Evolutionary conservation across 140 eudicot genomes (phyloP).

Genomic region (Stevia rebaudiana): DNA sequence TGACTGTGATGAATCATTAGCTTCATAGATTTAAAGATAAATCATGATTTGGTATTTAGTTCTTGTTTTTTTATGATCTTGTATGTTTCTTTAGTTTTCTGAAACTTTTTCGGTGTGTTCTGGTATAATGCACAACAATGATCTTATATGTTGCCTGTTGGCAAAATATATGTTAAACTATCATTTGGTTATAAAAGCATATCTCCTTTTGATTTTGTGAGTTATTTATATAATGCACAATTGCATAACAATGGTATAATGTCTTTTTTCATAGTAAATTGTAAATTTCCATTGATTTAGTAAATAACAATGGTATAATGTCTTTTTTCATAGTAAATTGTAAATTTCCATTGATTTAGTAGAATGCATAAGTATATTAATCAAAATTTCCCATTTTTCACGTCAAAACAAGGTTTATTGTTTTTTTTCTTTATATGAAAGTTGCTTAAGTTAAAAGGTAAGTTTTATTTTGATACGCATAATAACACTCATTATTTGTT

Average conservation of each 20-base stretch:
- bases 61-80: background rate
- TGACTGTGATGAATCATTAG: background rate
- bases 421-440: no score
- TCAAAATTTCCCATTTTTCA: no score
- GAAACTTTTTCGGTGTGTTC: background rate
- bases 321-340: background rate
- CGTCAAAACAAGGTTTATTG: no score
- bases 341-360: background rate
- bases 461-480: no score
- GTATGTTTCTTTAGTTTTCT: slow-evolving; percentile 4
- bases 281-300: background rate
- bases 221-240: background rate
- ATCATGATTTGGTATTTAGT: slow-evolving; percentile 8
- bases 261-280: background rate
- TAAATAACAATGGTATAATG: background rate
- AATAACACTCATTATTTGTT: no score
- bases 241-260: background rate
- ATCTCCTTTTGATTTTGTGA: background rate
- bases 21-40: slow-evolving; percentile 17
- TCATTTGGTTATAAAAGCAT: background rate
- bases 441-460: no score
- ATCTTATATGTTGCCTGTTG: slow-evolving; percentile 13
- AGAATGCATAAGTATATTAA: no score
- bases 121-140: slow-evolving; percentile 13
- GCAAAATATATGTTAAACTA: slow-evolving; percentile 17